Conservation (phyloP, 2,329 filamentous ascomycete species). For the Aureobasidium sp. region DNA sequence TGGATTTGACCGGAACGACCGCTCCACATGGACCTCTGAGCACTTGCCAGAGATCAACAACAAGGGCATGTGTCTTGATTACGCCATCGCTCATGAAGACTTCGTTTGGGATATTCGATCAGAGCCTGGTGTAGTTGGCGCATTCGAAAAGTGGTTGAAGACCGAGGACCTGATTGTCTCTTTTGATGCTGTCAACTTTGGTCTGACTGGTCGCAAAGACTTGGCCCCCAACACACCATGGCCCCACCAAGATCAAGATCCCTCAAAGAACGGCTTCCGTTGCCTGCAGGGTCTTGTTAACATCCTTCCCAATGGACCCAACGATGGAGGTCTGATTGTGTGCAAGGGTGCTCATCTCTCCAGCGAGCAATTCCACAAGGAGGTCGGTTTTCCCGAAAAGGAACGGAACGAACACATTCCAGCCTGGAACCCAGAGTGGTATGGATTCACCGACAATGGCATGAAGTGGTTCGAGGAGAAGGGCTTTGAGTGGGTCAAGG, state of each 20-base stretch:
- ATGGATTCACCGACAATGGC: constrained; percentile 24
- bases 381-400: constrained; percentile 10
- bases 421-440: constrained; percentile 30
- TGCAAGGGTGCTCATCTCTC: constrained; percentile 28
- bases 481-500: constrained; percentile 19
- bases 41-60: constrained; percentile 33
- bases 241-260: constrained; percentile 36
- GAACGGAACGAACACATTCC: constrained; percentile 19
- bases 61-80: constrained; percentile 27
- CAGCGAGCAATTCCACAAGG: constrained; percentile 28
- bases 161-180: constrained; percentile 32
- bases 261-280: constrained; percentile 39
- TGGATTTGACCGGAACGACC: constrained; percentile 24
- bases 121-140: constrained; percentile 33
- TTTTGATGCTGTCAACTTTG: constrained; percentile 36
- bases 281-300: constrained; percentile 49
- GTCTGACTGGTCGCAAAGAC: constrained; percentile 29
- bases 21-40: constrained; percentile 30
- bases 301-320: constrained; percentile 30
- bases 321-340: constrained; percentile 33
- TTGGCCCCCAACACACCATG: constrained; percentile 27
- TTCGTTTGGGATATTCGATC: constrained; percentile 35
- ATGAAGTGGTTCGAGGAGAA: constrained; percentile 21
- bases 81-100: constrained; percentile 33
- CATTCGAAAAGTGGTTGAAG: constrained; percentile 27